Percentiles rank a stretch among this genome's conserved stretches.
Evolutionary conservation across 2,329 filamentous ascomycete genomes (phyloP).

Genomic region (Sarocladium oryzae): DNA sequence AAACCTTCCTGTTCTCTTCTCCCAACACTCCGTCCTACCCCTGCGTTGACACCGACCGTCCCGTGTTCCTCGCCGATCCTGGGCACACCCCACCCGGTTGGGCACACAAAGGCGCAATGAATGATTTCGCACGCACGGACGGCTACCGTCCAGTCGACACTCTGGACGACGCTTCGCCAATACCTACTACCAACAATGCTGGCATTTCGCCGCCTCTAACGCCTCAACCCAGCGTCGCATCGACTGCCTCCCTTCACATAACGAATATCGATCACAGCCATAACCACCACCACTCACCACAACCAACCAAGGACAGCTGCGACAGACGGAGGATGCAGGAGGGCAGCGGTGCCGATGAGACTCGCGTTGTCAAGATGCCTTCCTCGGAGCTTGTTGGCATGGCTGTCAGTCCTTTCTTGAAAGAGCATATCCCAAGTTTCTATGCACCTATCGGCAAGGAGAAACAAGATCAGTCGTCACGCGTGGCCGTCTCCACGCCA

Average conservation of each 20-base stretch:
- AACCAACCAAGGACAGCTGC: slow-evolving; percentile 13
- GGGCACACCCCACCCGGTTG: not conserved
- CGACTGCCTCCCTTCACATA: not conserved
- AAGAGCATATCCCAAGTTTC: slow-evolving; percentile 81
- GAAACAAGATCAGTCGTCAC: slow-evolving; percentile 23
- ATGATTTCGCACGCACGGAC: slow-evolving; percentile 4
- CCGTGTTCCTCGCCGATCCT: not conserved
- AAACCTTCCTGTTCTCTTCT: not conserved
- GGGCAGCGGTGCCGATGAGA: not conserved
- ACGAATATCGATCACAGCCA: not conserved
- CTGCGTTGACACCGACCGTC: not conserved
- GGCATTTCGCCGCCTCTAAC: slow-evolving; percentile 7
- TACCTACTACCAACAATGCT: not conserved
- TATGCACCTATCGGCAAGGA: slow-evolving; percentile 73
- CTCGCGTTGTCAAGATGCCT: slow-evolving; percentile 47
- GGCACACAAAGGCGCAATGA: not conserved
- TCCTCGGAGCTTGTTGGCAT: slow-evolving; percentile 60
- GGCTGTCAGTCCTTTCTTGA: slow-evolving; percentile 81
- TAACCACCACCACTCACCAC: slow-evolving; percentile 8
- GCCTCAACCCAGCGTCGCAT: not conserved
- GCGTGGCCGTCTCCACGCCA: not conserved
- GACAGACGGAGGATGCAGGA: slow-evolving; percentile 6
- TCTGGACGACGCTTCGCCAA: not conserved
- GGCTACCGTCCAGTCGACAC: slow-evolving; percentile 4
- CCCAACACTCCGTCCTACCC: not conserved